Base-by-base conservation (phyloP, 805 yeast species). In the Dipodascus geniculatus region DNA sequence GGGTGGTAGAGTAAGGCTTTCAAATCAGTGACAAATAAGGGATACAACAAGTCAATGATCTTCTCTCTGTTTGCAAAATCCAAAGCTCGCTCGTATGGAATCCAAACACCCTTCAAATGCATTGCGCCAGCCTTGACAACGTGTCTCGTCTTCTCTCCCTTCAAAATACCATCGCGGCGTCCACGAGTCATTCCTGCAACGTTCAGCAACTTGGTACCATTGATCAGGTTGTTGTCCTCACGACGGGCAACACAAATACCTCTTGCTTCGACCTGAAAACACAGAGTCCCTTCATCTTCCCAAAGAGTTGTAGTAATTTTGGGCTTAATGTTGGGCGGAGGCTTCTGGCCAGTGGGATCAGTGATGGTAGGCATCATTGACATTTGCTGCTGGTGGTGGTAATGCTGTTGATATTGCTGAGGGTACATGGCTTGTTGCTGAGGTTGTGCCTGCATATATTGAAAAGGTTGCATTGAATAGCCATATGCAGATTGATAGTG, bases 21-120 rank as follows among this genome's bases (percentile, higher is more conserved):
- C 63, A 86, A 84, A 65, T 86, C 91, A 53, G 83, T 75, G 38
- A 85, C 89, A 66, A 83, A 82, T 49, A 83, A 70, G 2, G 88
- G 87, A 62, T 81, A 82, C 56, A 83, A 72, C 42, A 77, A 63
- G 60, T 83, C 87, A 23, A 77, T 79, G 56, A 83, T 84, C 44
- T 87, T 85, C 65, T 86, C 93, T 57, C 83, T 74, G 67, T 83
- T 84, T 17, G 95, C 95, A 80, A 85, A 82, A 33, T 84, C 83
- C 49, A 81, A 71, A 1, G 95, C 95, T 51, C 93, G 73, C 57
- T 85, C 91, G 64, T 84, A 85, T 1, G 95, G 95, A 55, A 86
- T 85, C 95, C 95, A 86, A 49, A 86, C 95, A 42, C 95, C 95
- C 70, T 86, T 86, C 61, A 86, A 72, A 67, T 86, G 90, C 90